Evolutionary conservation across 106 monocot species (phyloP).

Genomic region (Acanthochlamys bracteata): DNA sequence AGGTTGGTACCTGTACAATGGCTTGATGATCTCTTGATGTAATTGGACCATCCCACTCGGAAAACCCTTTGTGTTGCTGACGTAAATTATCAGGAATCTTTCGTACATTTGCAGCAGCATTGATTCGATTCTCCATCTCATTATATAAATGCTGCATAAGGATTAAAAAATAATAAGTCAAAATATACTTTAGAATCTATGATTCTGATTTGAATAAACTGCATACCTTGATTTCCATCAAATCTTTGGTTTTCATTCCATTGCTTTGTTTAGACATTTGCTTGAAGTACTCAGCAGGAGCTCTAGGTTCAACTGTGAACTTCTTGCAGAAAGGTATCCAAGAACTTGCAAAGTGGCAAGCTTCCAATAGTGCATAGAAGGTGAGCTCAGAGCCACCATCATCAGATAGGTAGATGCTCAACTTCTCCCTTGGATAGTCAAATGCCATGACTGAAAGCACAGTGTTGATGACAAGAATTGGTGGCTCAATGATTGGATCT

Average conservation of each 20-base stretch:
- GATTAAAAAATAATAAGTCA: background rate
- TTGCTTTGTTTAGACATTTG: background rate
- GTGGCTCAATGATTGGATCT: constrained; percentile 5
- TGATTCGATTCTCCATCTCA: constrained; percentile 20
- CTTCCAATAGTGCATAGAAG: constrained; percentile 11
- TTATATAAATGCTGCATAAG: constrained; percentile 22
- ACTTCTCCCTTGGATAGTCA: constrained; percentile 9
- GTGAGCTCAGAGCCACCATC: constrained; percentile 17
- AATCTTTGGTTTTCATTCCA: background rate
- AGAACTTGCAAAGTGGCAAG: constrained; percentile 5
- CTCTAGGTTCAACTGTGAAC: constrained; percentile 7
- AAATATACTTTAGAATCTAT: background rate
- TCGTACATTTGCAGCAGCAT: background rate
- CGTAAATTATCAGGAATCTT: constrained; percentile 6
- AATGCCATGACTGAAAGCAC: constrained; percentile 9
- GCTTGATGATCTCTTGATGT: constrained; percentile 24
- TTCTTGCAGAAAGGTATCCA: constrained; percentile 14
- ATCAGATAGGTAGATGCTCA: constrained; percentile 13
- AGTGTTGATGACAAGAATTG: background rate
- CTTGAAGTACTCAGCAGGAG: constrained; percentile 4
- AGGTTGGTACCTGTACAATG: constrained; percentile 19
- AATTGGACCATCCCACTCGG: constrained; percentile 18
- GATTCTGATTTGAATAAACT: too few species aligned
- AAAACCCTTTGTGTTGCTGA: constrained; percentile 25
- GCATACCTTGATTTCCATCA: background rate